Conservation (phyloP, 805 yeast species). For the Blastobotrys terrestris region DNA sequence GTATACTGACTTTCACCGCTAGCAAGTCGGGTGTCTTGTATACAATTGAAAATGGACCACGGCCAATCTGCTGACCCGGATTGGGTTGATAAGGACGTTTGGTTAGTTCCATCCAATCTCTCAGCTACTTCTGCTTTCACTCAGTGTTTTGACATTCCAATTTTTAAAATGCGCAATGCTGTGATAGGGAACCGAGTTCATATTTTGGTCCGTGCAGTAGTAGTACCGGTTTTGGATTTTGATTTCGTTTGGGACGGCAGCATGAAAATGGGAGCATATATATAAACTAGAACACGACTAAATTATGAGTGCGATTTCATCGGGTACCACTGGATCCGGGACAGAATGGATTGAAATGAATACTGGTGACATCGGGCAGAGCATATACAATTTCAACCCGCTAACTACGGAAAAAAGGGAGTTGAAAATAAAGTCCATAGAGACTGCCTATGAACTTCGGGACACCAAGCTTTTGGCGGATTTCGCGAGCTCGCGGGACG, state of each 20-base stretch:
- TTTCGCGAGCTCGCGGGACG: slow-evolving; percentile 41
- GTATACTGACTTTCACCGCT: slow-evolving; percentile 45
- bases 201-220: too few relatives aligned
- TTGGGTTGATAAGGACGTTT: neutral
- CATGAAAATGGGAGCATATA: too few relatives aligned
- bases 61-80: slow-evolving; percentile 27
- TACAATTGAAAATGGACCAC: slow-evolving; percentile 43
- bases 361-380: slow-evolving; percentile 39
- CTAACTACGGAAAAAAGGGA: slow-evolving; percentile 35
- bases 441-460: slow-evolving; percentile 32
- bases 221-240: too few relatives aligned
- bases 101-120: neutral
- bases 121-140: too few relatives aligned
- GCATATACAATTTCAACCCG: slow-evolving; percentile 41
- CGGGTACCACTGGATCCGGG: neutral
- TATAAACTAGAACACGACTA: too few relatives aligned
- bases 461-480: slow-evolving; percentile 30
- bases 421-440: slow-evolving; percentile 30
- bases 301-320: neutral
- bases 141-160: too few relatives aligned
- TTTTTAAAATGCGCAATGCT: too few relatives aligned
- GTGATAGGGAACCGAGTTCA: too few relatives aligned
- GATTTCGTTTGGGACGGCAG: too few relatives aligned
- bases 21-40: slow-evolving; percentile 27
- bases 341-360: slow-evolving; percentile 51